Evolutionary conservation across 371 early-diverging fungal genomes (phyloP), one percentile per base, ranked within the genome.

Genomic region (Mortierella polycephala): DNA sequence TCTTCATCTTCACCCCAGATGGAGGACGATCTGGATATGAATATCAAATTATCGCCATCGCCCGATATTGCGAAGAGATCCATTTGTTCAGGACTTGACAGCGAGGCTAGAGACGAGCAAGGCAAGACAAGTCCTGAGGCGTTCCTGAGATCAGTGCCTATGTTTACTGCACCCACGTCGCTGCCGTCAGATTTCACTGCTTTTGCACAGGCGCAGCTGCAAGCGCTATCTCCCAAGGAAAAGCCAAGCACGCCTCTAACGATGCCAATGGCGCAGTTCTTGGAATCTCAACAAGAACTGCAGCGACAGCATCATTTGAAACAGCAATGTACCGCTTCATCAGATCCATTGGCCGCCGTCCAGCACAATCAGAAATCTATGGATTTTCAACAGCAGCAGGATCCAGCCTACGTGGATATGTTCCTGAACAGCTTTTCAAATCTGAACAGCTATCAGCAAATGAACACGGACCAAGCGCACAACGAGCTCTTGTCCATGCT

Each of bases 381-480:
- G 30, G 30, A 30, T 30, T 30, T 30, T 30, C 30, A 71, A 37
- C 71, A 76, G 54, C 64, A 62, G 12, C 64, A 69, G 5, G 62
- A 69, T 13, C 66, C 69, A 10, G 59, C 63, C 1, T 42, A 66
- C 3, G 59, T 64, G 21, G 67, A 56, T 46, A 54, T 61, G 5
- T 69, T 73, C 18, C 56, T 79, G 63, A 69, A 57, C 63, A 69
- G 69, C 60, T 73, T 79, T 59, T 62, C 69, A 16, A 73, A 66
- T 16, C 49, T 79, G 41, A 62, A 69, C 67, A 72, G 69, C 50
- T 79, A 72, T 41, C 80, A 79, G 44, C 80, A 79, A 47, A 44
- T 79, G 40, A 79, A 79, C 57, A 73, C 80, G n/a, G 80, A 79
- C 46, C 73, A 73, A 23, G 73, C 69, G 1, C 80, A 79, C 42